These are phyloP conservation scores for Sporothrix brunneoviolacea DNA, from an alignment of 2,329 filamentous ascomycete genomes.

Conservation along the genomic window DNA sequence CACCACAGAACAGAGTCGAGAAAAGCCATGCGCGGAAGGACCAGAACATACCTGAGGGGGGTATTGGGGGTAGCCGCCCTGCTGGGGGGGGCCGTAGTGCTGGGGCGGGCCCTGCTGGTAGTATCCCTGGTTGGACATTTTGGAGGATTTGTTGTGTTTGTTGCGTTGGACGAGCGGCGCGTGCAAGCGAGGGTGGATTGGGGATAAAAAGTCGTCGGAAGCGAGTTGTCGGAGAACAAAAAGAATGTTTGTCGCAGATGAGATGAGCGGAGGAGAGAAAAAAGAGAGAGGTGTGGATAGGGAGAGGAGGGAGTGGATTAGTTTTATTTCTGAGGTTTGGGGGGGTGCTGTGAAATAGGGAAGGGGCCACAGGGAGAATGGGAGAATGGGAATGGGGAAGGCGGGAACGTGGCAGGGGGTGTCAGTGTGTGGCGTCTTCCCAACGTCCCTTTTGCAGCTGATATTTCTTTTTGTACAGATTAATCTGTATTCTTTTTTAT, in stretches of 20 bases:
- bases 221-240: neutral
- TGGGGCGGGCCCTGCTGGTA: slow-evolving; percentile 31
- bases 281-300: neutral
- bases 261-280: neutral
- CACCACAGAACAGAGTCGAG: slow-evolving; percentile 6
- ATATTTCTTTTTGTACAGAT: too few relatives aligned
- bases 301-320: neutral
- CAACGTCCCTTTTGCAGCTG: too few relatives aligned
- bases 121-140: slow-evolving; percentile 31
- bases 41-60: slow-evolving; percentile 33
- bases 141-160: slow-evolving; percentile 8
- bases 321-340: slow-evolving; percentile 5
- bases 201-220: neutral
- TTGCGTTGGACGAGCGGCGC: neutral
- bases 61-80: slow-evolving; percentile 34
- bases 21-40: slow-evolving; percentile 7
- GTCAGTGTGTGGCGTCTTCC: too few relatives aligned
- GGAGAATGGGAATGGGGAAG: too few relatives aligned
- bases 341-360: neutral
- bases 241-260: neutral
- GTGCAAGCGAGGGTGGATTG: neutral
- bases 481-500: too few relatives aligned
- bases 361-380: neutral
- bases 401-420: too few relatives aligned
- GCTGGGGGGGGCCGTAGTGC: slow-evolving; percentile 18